Percentiles rank a stretch among this genome's conserved stretches.
phyloP scores from a whole-genome alignment of 164 flowering plant species.

The Annona cherimola region DNA sequence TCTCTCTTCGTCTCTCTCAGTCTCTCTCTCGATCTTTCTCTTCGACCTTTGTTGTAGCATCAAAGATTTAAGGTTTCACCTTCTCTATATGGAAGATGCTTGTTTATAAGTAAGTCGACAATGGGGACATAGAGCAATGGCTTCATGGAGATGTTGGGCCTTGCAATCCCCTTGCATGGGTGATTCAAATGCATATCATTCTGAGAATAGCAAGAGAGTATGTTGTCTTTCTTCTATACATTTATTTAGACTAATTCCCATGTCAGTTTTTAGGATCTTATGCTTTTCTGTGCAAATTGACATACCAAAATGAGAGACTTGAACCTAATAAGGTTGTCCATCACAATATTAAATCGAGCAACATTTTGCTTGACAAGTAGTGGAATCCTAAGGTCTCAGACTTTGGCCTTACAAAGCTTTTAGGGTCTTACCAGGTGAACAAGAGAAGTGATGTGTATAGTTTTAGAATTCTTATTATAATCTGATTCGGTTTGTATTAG shows the following conservation, averaged over 20 bases:
- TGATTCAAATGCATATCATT: constrained; percentile 33
- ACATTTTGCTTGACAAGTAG: constrained; percentile 45
- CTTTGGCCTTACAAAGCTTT: constrained; percentile 77
- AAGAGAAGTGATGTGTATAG: constrained; percentile 6
- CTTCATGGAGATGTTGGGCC: constrained; percentile 3
- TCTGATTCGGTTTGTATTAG: too few relatives aligned
- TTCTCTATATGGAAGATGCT: constrained; percentile 40
- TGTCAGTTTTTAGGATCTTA: not conserved
- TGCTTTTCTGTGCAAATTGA: constrained; percentile 33
- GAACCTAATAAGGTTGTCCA: constrained; percentile 80
- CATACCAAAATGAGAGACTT: constrained; percentile 76
- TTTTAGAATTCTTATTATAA: not conserved
- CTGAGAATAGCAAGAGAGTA: constrained; percentile 70
- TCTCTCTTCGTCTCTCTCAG: too few relatives aligned
- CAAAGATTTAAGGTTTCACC: too few relatives aligned
- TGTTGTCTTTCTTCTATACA: not conserved
- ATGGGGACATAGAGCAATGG: constrained; percentile 32
- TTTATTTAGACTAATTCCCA: too few relatives aligned
- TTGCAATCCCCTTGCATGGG: constrained; percentile 69
- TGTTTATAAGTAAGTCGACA: constrained; percentile 73
- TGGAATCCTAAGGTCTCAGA: constrained; percentile 86
- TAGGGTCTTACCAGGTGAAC: constrained; percentile 42
- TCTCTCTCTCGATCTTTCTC: too few relatives aligned
- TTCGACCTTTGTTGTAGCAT: too few relatives aligned
- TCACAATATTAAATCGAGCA: constrained; percentile 40